Conservation (phyloP, 176 grass and related monocot species). For the Carex scoparia region DNA sequence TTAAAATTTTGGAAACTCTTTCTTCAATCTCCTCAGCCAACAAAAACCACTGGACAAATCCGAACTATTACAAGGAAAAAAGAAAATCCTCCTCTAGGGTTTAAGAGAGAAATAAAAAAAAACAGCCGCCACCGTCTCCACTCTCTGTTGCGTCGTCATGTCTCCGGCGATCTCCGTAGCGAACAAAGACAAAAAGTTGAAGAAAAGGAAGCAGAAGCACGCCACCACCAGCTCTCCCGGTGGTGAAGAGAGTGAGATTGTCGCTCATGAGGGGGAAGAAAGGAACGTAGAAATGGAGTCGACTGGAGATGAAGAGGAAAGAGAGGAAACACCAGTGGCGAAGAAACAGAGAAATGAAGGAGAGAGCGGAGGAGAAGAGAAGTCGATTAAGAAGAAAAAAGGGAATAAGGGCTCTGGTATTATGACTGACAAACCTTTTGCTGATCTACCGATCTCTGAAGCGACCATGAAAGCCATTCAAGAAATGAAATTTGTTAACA, state of each 20-base stretch:
- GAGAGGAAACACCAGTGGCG: slow-evolving; percentile 1
- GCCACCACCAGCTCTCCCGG: not conserved
- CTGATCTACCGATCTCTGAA: slow-evolving; percentile 33
- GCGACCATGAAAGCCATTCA: slow-evolving; percentile 35
- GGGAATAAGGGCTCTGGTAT: slow-evolving; percentile 30
- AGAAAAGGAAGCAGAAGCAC: slow-evolving; percentile 23
- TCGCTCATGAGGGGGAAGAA: not conserved
- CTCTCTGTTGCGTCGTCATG: not conserved
- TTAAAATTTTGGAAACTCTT: not conserved
- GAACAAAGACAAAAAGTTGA: slow-evolving; percentile 26
- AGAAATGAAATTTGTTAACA: slow-evolving; percentile 46
- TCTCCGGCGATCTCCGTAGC: not conserved
- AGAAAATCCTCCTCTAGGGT: not conserved
- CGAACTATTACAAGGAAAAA: no score
- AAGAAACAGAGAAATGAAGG: slow-evolving; percentile 19
- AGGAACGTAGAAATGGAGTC: not conserved
- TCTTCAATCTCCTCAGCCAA: not conserved
- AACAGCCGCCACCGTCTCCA: not conserved
- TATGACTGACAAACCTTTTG: slow-evolving; percentile 36
- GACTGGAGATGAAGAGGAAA: not conserved
- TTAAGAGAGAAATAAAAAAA: not conserved
- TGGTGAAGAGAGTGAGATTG: not conserved
- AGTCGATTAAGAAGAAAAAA: slow-evolving; percentile 11
- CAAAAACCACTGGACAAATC: not conserved
- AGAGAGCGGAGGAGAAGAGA: slow-evolving; percentile 7